A percentile compares a stretch with the other conserved stretches of the same genome.
Conservation (phyloP, 2,329 filamentous ascomycete genomes). For the Graphilbum sp. region DNA sequence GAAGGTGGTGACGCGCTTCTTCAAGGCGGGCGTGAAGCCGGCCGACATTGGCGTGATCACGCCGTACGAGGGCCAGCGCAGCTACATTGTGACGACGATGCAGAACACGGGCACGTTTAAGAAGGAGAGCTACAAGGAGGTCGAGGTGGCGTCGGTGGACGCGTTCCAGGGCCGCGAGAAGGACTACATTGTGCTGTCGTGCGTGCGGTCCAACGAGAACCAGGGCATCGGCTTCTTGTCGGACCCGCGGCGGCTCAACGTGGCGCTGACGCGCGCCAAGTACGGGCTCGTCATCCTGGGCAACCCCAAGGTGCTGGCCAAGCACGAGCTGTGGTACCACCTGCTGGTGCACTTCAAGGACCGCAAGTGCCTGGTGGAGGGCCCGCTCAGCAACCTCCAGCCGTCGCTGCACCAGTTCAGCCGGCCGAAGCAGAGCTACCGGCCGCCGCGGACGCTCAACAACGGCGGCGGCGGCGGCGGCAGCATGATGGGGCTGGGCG, state of each 20-base stretch:
- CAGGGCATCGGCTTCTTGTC: constrained; percentile 98
- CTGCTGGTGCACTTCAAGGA: constrained; percentile 94
- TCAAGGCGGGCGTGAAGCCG: constrained; percentile 95
- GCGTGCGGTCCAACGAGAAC: constrained; percentile 95
- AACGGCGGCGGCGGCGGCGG: constrained; percentile 13
- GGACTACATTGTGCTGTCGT: constrained; percentile 96
- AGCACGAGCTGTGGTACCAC: constrained; percentile 96
- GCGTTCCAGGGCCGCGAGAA: constrained; percentile 98
- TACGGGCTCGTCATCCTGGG: constrained; percentile 93
- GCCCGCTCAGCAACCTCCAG: constrained; percentile 88
- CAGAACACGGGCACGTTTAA: constrained; percentile 94
- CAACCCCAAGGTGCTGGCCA: constrained; percentile 92
- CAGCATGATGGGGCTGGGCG: background rate
- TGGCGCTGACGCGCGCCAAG: constrained; percentile 90
- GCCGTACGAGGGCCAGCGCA: constrained; percentile 94
- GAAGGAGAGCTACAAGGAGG: constrained; percentile 97
- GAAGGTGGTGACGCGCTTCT: constrained; percentile 96
- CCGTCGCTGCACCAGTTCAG: constrained; percentile 89
- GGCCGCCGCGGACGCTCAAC: constrained; percentile 72
- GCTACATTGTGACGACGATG: constrained; percentile 99
- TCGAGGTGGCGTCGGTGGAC: constrained; percentile 95
- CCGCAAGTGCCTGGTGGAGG: constrained; percentile 87
- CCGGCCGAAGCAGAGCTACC: constrained; percentile 81
- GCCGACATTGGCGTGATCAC: constrained; percentile 94
- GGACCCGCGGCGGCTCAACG: constrained; percentile 91